phyloP scores from a whole-genome alignment of 345 rosid genomes.

The Litchi chinensis region DNA sequence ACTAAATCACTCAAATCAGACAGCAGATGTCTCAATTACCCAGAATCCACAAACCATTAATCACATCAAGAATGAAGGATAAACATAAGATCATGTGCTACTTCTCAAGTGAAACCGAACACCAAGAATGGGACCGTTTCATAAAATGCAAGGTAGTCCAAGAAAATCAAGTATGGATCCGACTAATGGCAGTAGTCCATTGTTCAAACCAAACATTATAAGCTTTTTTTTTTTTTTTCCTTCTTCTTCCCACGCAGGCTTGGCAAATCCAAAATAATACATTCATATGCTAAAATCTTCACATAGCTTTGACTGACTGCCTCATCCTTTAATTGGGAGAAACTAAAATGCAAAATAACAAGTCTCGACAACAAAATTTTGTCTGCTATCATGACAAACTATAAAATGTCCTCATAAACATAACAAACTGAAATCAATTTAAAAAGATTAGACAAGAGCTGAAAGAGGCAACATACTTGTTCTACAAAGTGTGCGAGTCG shows the following conservation, averaged over 20 bases:
- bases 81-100: background rate
- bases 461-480: constrained; percentile 59
- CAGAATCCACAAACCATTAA: background rate
- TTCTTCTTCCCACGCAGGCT: no score
- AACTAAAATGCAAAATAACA: background rate
- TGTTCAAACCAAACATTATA: no score
- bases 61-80: background rate
- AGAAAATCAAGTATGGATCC: background rate
- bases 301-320: background rate
- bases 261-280: no score
- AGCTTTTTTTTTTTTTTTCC: no score
- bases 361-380: background rate
- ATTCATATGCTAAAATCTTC: background rate
- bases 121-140: background rate
- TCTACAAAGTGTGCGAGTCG: constrained; percentile 89
- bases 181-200: background rate
- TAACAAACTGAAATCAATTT: background rate
- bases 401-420: background rate
- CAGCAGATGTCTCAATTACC: background rate
- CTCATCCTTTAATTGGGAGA: background rate
- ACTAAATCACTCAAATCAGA: background rate
- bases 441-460: background rate
- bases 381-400: background rate
- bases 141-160: background rate
- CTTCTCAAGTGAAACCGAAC: background rate